These are phyloP conservation scores for Neoboletus subvelutipes DNA, from an alignment of 768 basidiomycete genomes.

Conservation along the genomic window DNA sequence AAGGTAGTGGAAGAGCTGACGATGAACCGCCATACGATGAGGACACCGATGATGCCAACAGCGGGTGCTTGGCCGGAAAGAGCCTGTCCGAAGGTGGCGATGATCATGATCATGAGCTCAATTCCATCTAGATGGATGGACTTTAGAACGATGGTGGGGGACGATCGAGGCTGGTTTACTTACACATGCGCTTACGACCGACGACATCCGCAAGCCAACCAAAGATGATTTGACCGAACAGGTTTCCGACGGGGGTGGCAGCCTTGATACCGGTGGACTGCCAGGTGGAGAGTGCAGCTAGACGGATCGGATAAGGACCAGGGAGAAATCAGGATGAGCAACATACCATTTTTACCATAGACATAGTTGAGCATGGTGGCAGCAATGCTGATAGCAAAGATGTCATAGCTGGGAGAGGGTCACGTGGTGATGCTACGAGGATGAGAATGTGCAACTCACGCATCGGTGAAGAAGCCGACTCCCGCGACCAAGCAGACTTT, in stretches of 20 bases:
- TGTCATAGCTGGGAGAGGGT: slow-evolving; percentile 52
- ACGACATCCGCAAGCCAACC: slow-evolving; percentile 78
- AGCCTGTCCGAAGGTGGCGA: slow-evolving; percentile 78
- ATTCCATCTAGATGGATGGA: slow-evolving; percentile 39
- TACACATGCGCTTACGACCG: slow-evolving; percentile 81
- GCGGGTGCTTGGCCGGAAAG: slow-evolving; percentile 66
- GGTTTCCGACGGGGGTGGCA: slow-evolving; percentile 72
- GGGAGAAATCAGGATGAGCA: neutral
- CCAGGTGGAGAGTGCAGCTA: slow-evolving; percentile 41
- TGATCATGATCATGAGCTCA: slow-evolving; percentile 75
- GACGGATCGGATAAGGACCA: neutral
- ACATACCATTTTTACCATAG: slow-evolving; percentile 45
- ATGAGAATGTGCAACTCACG: slow-evolving; percentile 39
- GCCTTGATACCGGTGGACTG: slow-evolving; percentile 79
- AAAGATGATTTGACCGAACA: slow-evolving; percentile 74
- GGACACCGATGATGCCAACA: slow-evolving; percentile 68
- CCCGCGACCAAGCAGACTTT: slow-evolving; percentile 72
- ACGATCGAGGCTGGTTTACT: slow-evolving; percentile 24
- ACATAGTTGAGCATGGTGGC: slow-evolving; percentile 82
- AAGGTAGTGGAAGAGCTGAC: slow-evolving; percentile 29
- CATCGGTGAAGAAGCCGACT: slow-evolving; percentile 90
- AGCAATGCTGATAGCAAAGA: slow-evolving; percentile 89
- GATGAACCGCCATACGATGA: slow-evolving; percentile 84
- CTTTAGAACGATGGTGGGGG: neutral
- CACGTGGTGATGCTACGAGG: neutral